Percentiles rank a stretch among this genome's conserved stretches.
Conservation (phyloP, 208 protist genomes). For the Angomonas desouzai region DNA sequence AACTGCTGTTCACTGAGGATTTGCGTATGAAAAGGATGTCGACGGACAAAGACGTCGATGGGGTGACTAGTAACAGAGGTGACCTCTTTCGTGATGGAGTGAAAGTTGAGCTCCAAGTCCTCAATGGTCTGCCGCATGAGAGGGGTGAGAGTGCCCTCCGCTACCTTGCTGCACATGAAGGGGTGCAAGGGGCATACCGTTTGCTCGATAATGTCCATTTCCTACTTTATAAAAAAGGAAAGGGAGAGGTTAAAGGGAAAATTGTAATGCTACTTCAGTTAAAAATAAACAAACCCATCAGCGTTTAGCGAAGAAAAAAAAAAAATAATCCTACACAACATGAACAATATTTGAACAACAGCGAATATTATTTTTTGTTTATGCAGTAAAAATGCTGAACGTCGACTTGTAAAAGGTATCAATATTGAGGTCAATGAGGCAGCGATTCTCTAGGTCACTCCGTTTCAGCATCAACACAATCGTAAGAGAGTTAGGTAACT, state of each 20-base stretch:
- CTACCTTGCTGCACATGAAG: constrained; percentile 43
- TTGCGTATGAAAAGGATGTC: constrained; percentile 48
- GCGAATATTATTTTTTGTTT: background rate
- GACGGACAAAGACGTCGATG: constrained; percentile 41
- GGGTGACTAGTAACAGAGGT: constrained; percentile 50
- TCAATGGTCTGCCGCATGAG: constrained; percentile 39
- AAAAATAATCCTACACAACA: background rate
- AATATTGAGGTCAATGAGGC: constrained; percentile 83
- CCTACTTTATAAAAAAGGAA: constrained; percentile 17
- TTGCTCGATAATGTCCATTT: constrained; percentile 42
- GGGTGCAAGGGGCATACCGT: constrained; percentile 58
- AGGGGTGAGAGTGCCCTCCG: background rate
- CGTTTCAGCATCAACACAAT: constrained; percentile 84
- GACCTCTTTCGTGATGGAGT: constrained; percentile 54
- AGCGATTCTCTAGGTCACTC: constrained; percentile 55
- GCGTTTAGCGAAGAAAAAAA: constrained; percentile 14
- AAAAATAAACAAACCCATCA: background rate
- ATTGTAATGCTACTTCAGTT: constrained; percentile 2
- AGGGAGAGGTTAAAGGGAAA: constrained; percentile 14
- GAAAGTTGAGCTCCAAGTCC: constrained; percentile 58
- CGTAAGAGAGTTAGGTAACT: constrained; percentile 81
- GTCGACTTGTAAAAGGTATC: constrained; percentile 78
- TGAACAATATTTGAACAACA: background rate
- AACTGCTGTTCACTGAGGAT: constrained; percentile 71
- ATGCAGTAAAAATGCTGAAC: constrained; percentile 59